phyloP scores from a whole-genome alignment of 192 early-diverging fungal species.

The Linderina pennispora region DNA sequence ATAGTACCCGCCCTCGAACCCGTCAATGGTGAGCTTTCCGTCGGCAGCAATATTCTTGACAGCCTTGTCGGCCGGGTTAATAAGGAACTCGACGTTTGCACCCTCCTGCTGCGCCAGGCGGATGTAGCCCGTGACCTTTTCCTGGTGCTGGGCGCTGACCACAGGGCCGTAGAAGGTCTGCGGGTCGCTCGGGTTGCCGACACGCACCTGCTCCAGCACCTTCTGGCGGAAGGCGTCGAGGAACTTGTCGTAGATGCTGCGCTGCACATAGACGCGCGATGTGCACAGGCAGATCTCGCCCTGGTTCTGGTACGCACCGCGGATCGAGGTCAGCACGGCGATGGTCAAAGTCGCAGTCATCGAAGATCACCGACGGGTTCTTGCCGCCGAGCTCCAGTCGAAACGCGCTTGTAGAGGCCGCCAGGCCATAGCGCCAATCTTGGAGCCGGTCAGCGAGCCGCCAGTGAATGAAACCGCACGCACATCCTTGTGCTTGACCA shows the following conservation, averaged over 20 bases:
- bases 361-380: conserved; percentile 73
- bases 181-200: conserved; percentile 65
- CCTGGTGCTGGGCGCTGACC: conserved; percentile 61
- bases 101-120: conserved; percentile 54
- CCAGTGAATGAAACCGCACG: conserved; percentile 74
- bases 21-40: conserved; percentile 27
- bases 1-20: conserved; percentile 65
- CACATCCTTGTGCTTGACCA: conserved; percentile 64
- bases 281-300: conserved; percentile 79
- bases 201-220: conserved; percentile 41
- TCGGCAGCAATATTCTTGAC: conserved; percentile 35
- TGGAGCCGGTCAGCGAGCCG: conserved; percentile 59
- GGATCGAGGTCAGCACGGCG: conserved; percentile 61
- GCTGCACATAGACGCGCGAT: conserved; percentile 76
- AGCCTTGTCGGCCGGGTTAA: conserved; percentile 13
- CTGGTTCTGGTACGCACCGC: conserved; percentile 62
- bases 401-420: conserved; percentile 66
- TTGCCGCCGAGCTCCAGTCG: conserved; percentile 85
- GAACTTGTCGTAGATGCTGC: conserved; percentile 59
- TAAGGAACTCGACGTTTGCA: conserved; percentile 51
- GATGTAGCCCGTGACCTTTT: conserved; percentile 67
- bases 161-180: conserved; percentile 65
- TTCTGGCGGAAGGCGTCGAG: conserved; percentile 50
- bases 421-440: conserved; percentile 56
- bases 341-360: conserved; percentile 66